Percentiles rank a stretch among this genome's conserved stretches.
These are phyloP conservation scores for Nannochloris sp. DNA, from an alignment of 139 green algal genomes.

Conservation along the genomic window DNA sequence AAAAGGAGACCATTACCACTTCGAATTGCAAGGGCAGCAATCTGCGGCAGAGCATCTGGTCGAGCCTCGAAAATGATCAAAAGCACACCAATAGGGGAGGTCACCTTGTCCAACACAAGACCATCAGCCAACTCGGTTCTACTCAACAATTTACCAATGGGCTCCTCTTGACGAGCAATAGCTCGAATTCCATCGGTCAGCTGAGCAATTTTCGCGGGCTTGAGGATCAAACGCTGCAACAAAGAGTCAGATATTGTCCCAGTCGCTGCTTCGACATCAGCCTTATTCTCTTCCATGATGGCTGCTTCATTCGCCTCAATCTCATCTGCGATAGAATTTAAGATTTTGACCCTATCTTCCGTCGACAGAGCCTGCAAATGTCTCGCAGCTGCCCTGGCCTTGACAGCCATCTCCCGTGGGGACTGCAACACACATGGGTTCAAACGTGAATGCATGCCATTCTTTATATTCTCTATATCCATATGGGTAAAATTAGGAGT, in stretches of 20 bases:
- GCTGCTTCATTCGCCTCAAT: slow-evolving; percentile 58
- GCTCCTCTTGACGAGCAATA: slow-evolving; percentile 78
- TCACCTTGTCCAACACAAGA: slow-evolving; percentile 88
- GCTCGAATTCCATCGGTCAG: slow-evolving; percentile 80
- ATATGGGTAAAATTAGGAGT: too few relatives aligned
- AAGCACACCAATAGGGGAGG: slow-evolving; percentile 89
- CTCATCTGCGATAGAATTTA: slow-evolving; percentile 70
- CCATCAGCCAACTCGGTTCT: slow-evolving; percentile 79
- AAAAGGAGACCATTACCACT: slow-evolving; percentile 78
- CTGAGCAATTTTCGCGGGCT: slow-evolving; percentile 83
- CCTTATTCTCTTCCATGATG: slow-evolving; percentile 78
- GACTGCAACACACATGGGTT: neutral
- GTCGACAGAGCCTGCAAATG: slow-evolving; percentile 68
- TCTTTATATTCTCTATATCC: too few relatives aligned
- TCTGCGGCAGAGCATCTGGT: slow-evolving; percentile 91
- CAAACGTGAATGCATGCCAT: neutral
- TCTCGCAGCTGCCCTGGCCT: slow-evolving; percentile 61
- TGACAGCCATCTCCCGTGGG: slow-evolving; percentile 26
- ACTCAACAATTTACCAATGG: slow-evolving; percentile 54
- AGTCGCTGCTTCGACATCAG: slow-evolving; percentile 50
- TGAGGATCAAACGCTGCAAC: slow-evolving; percentile 88
- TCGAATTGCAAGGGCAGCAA: slow-evolving; percentile 76
- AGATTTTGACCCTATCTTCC: slow-evolving; percentile 49
- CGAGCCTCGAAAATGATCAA: slow-evolving; percentile 98
- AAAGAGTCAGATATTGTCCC: slow-evolving; percentile 60